Base-by-base conservation (phyloP, 345 rosid species). In the Eucalyptus erythrocorys region DNA sequence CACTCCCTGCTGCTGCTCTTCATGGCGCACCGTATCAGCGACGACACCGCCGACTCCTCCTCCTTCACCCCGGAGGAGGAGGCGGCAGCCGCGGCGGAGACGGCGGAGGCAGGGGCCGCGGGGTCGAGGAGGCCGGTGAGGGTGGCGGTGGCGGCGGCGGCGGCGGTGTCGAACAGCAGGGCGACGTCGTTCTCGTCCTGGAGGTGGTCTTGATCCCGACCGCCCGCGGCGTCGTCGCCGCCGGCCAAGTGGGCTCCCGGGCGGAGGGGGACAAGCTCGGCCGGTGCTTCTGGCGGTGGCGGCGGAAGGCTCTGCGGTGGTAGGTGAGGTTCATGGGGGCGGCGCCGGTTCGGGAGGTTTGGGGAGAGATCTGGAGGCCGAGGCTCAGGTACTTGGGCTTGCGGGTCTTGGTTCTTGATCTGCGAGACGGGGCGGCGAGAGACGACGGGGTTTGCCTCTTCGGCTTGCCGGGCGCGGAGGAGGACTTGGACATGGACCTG, bases 351-450 rank as follows among this genome's bases (percentile, higher is more conserved):
- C 40, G 87, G 87, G 81, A 86, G 89, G 86, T 88, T 87, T 88
- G 88, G 47, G 90, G 87, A 89, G 87, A 87, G 82, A 93, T 90
- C 34, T 94, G 91, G 34, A 92, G 92, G 89, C 90, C 95, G 22
- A 97, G 93, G 86, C 97, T 94, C 26, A 95, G 91, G 86, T 91
- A 96, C 89, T 95, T 96, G 21, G 96, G 99, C 86, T 91, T 97
- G 24, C 95, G 94, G 13, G 94, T 92, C 86, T 90, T 96, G 81
- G 92, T 92, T 87, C 96, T 94, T 50, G 93, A 88, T 90, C 92
- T 93, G 88, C 95, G 92, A 89, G 97, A 76, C 24, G 82, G 82
- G 27, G 26, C 42, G 47, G 82, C 6, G 82, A 76, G 45, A 21
- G 82, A 37, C 8, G 82, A 21, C 24, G 42, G 47, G 82, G 82